Conservation (phyloP, 768 basidiomycete species). For the Auricularia heimuer region DNA sequence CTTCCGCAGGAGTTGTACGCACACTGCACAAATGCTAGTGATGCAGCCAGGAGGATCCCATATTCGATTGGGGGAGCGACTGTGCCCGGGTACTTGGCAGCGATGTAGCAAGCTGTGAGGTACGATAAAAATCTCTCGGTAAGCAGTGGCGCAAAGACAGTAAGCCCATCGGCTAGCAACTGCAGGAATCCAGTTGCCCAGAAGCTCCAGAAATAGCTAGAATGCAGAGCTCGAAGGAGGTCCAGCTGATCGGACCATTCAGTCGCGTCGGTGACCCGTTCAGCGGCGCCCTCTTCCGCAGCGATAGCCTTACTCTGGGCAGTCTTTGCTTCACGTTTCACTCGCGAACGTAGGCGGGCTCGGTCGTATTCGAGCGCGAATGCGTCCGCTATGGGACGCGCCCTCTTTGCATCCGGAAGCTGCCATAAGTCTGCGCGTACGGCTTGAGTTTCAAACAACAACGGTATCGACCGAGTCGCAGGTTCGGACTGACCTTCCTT, state of each 20-base stretch:
- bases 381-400: not conserved
- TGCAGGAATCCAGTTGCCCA: constrained; percentile 41
- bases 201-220: constrained; percentile 36
- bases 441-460: not conserved
- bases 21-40: constrained; percentile 55
- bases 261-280: not conserved
- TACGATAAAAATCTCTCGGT: constrained; percentile 52
- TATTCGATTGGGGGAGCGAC: constrained; percentile 47
- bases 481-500: not conserved
- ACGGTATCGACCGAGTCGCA: not conserved
- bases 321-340: not conserved
- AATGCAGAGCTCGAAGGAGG: constrained; percentile 37
- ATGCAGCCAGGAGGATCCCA: constrained; percentile 51
- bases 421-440: not conserved
- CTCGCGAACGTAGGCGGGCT: not conserved
- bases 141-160: constrained; percentile 28
- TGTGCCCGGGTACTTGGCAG: constrained; percentile 9
- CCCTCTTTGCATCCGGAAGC: not conserved
- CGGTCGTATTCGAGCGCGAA: not conserved
- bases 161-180: constrained; percentile 25
- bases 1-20: constrained; percentile 7
- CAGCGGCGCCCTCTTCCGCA: not conserved
- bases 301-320: not conserved
- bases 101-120: constrained; percentile 39
- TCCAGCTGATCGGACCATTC: not conserved